These are phyloP conservation scores for Metschnikowia corniflorae DNA, from an alignment of 805 yeast species.

Conservation along the genomic window DNA sequence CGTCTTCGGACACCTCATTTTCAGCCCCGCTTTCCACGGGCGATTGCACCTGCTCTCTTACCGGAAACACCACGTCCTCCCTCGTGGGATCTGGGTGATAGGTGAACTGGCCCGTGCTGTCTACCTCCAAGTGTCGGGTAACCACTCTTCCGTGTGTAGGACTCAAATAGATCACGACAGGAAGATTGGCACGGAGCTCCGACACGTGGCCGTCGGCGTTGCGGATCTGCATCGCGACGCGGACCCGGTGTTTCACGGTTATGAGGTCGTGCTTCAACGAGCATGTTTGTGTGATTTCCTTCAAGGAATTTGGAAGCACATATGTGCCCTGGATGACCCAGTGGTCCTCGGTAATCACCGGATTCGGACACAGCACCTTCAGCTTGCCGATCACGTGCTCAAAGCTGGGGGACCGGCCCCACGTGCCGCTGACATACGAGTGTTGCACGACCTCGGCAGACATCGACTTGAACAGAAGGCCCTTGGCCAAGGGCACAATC, in stretches of 20 bases:
- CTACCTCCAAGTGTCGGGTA: constrained; percentile 33
- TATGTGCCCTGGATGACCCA: constrained; percentile 45
- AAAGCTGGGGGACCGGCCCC: constrained; percentile 40
- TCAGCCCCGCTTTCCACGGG: constrained; percentile 7
- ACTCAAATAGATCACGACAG: constrained; percentile 42
- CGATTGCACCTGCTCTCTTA: constrained; percentile 17
- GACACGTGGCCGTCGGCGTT: constrained; percentile 50
- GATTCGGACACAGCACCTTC: constrained; percentile 20
- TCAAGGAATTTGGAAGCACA: constrained; percentile 38
- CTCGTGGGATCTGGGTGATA: constrained; percentile 15
- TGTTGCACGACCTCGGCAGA: constrained; percentile 36
- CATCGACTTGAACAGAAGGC: constrained; percentile 35
- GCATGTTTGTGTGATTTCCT: constrained; percentile 43
- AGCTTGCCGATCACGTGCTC: constrained; percentile 31
- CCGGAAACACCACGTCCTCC: constrained; percentile 30
- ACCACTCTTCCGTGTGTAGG: constrained; percentile 36
- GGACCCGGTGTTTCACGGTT: constrained; percentile 44
- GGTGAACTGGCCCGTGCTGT: constrained; percentile 25
- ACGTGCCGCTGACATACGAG: constrained; percentile 28
- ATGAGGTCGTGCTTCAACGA: constrained; percentile 37
- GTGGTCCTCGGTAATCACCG: constrained; percentile 28
- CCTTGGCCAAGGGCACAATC: constrained; percentile 47
- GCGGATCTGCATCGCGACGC: constrained; percentile 41
- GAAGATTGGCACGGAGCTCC: constrained; percentile 51
- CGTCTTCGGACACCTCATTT: constrained; percentile 12